A percentile compares a stretch with the other conserved stretches of the same genome.
Evolutionary conservation across 768 basidiomycete genomes (phyloP).

Genomic region (Xerocomus potaroensis): DNA sequence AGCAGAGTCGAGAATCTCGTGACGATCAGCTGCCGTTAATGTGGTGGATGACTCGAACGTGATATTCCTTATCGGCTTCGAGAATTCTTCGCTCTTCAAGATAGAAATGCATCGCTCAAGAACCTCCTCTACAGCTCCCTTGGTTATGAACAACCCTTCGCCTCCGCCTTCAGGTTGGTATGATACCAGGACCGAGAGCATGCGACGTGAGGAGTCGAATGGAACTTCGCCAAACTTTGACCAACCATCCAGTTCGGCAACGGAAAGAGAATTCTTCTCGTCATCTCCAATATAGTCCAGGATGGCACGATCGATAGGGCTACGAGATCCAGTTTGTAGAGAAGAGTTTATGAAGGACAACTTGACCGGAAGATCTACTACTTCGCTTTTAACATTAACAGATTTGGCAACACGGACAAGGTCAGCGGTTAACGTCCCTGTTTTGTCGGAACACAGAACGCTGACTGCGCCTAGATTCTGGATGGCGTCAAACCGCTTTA

Average conservation of each 20-base stretch:
- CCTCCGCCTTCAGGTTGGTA: constrained; percentile 3
- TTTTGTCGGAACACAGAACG: constrained; percentile 59
- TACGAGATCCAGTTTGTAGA: constrained; percentile 34
- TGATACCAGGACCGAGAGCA: constrained; percentile 35
- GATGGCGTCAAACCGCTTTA: constrained; percentile 58
- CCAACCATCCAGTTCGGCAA: constrained; percentile 19
- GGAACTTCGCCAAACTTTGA: constrained; percentile 33
- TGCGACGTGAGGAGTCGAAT: constrained; percentile 34
- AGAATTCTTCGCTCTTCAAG: constrained; percentile 16
- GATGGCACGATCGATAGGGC: constrained; percentile 33
- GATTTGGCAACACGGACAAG: constrained; percentile 35
- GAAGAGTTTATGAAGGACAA: constrained; percentile 31
- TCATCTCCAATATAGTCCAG: constrained; percentile 23
- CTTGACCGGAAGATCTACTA: constrained; percentile 22
- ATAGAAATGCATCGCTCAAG: constrained; percentile 25
- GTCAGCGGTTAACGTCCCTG: constrained; percentile 51
- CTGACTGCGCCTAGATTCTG: constrained; percentile 57
- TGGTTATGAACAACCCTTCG: constrained; percentile 27
- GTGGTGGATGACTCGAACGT: constrained; percentile 12
- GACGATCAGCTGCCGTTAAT: constrained; percentile 19
- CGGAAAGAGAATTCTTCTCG: constrained; percentile 9
- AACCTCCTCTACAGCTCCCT: constrained; percentile 32
- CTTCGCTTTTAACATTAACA: constrained; percentile 18
- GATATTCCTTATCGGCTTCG: constrained; percentile 8
- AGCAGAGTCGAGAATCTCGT: constrained; percentile 23